A percentile compares a stretch with the other conserved stretches of the same genome.
These are phyloP conservation scores for Russula olivacea DNA, from an alignment of 768 basidiomycete species.

Conservation along the genomic window DNA sequence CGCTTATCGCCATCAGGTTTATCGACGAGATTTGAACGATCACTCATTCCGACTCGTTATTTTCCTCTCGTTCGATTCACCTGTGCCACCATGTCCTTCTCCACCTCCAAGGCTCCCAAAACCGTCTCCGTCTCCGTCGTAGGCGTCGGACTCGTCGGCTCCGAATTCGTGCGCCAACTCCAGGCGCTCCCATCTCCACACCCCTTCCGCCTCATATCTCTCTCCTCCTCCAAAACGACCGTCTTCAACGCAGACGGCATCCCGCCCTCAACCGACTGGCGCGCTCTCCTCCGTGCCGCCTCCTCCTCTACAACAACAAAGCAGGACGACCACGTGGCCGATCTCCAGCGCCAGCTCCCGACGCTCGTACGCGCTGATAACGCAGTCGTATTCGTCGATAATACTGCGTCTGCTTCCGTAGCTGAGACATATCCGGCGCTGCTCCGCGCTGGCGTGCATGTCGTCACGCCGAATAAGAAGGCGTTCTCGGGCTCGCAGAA, in stretches of 20 bases:
- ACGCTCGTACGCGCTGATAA: slow-evolving; percentile 41
- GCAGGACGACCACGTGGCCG: slow-evolving; percentile 35
- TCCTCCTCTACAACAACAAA: slow-evolving; percentile 35
- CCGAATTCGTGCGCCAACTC: slow-evolving; percentile 80
- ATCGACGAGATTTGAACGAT: slow-evolving; percentile 2
- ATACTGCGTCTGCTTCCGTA: slow-evolving; percentile 80
- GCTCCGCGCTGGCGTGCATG: slow-evolving; percentile 69
- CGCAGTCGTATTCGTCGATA: slow-evolving; percentile 79
- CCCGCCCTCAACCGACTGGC: slow-evolving; percentile 37
- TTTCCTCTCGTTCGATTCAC: not conserved
- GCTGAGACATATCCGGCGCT: slow-evolving; percentile 79
- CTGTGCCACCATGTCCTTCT: slow-evolving; percentile 6
- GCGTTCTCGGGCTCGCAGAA: slow-evolving; percentile 70
- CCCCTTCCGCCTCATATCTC: slow-evolving; percentile 60
- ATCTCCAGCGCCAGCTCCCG: slow-evolving; percentile 40
- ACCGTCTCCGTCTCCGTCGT: slow-evolving; percentile 63
- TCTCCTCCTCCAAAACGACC: slow-evolving; percentile 60
- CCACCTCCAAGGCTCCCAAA: slow-evolving; percentile 3
- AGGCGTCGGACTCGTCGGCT: slow-evolving; percentile 90
- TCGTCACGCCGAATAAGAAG: slow-evolving; percentile 98
- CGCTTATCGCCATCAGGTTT: not conserved
- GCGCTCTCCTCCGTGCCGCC: slow-evolving; percentile 40
- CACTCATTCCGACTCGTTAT: not conserved
- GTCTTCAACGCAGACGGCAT: slow-evolving; percentile 49
- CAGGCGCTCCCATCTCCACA: slow-evolving; percentile 51